Conservation (phyloP, 345 rosid species). For the Mercurialis annua region DNA sequence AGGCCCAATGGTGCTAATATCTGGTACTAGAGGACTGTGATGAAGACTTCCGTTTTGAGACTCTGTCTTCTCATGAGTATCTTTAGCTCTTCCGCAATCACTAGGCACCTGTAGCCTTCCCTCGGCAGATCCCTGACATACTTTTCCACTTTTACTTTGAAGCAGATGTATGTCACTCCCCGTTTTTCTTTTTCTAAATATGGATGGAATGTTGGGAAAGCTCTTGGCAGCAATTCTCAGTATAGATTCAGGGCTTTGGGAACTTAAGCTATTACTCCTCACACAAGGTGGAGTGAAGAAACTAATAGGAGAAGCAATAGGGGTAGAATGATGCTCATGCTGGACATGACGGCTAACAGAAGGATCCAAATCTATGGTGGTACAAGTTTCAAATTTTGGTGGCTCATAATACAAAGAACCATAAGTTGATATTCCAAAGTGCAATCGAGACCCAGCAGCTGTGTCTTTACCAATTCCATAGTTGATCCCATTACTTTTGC, state of each 20-base stretch:
- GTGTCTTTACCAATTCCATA: conserved; percentile 26
- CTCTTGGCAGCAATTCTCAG: conserved; percentile 77
- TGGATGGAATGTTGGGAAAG: conserved; percentile 88
- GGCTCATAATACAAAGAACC: conserved; percentile 58
- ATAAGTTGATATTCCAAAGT: conserved; percentile 39
- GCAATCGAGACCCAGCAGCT: conserved; percentile 27
- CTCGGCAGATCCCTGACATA: conserved; percentile 27
- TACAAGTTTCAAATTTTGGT: conserved; percentile 37
- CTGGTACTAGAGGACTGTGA: conserved; percentile 39
- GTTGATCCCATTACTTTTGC: conserved; percentile 27
- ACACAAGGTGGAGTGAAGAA: conserved; percentile 86
- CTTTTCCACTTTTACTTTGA: conserved; percentile 28
- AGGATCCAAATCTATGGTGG: conserved; percentile 36
- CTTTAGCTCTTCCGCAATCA: conserved; percentile 32
- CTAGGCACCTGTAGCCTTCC: conserved; percentile 25
- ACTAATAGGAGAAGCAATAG: conserved; percentile 50
- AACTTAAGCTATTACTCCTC: conserved; percentile 37
- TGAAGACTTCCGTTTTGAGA: conserved; percentile 33
- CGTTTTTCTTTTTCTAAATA: conserved; percentile 67
- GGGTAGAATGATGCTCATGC: conserved; percentile 43
- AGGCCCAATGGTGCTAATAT: conserved; percentile 29
- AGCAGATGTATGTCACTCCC: conserved; percentile 27
- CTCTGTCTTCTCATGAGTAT: conserved; percentile 27
- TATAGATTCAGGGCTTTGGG: conserved; percentile 66
- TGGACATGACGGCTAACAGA: conserved; percentile 29